Evolutionary conservation across 164 flowering plant species (phyloP), one percentile per base, ranked within the genome.

Genomic region (Annona squamosa): DNA sequence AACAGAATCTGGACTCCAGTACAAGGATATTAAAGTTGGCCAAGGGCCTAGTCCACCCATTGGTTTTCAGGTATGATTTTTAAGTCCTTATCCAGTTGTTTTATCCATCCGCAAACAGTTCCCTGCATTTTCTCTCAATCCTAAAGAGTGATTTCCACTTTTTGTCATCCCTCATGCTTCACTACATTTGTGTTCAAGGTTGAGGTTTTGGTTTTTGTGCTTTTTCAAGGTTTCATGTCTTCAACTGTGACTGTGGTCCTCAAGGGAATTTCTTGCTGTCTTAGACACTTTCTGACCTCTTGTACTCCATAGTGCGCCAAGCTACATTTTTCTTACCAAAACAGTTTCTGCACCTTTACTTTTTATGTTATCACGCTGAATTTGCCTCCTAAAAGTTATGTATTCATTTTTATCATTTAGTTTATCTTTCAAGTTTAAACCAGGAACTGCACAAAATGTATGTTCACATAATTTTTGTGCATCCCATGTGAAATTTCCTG

Each of bases 1-100:
- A 57, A 95, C 98, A 18, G 98, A 89, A 68, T 91, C 99, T 4
- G 99, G 99, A 64, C 86, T 95, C 89, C 97, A 95, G 80, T 95
- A 90, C 80, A 95, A 91, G 85, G 99, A 95, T 79, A 91, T 95
- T 16, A 88, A 87, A 81, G 86, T 90, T 76, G 98, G 99, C 37
- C 41, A 7, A 16, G 99, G 99, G 46, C 98, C 99, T 47, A 88
- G 86, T 81, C 98, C 99, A 2, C 99, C 99, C 10, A 74, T 91
- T 83, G 98, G 99, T 68, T 95, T 86, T 84, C 99, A 95, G 94
- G 99, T 92, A 77, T 72, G 76, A 6, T 42, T 45, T 59, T 7
- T 47, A 7, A 1, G 5, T 2, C 10, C 48, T 72, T 66, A 52
- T 52, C 13, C 59, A 52, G 59, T 52, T 52, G 59, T 52, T 52